Conservation (phyloP, 2,329 filamentous ascomycete genomes). For the Cordyceps farinosa region DNA sequence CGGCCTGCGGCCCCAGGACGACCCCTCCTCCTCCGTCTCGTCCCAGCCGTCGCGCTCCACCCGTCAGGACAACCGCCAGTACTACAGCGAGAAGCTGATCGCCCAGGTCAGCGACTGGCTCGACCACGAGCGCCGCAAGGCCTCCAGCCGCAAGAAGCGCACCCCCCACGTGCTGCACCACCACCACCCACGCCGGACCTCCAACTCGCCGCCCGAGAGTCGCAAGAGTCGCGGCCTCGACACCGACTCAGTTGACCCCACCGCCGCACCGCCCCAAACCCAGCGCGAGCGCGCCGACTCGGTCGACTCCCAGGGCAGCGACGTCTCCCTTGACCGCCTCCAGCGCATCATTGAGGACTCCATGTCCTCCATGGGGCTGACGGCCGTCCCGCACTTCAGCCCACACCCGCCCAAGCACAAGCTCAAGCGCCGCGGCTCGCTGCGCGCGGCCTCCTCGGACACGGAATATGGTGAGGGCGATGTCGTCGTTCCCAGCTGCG, state of each 20-base stretch:
- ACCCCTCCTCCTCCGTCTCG: constrained; percentile 20
- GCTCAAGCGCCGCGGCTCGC: constrained; percentile 37
- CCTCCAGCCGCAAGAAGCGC: constrained; percentile 47
- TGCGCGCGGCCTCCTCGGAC: constrained; percentile 65
- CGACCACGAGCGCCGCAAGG: constrained; percentile 68
- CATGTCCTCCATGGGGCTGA: constrained; percentile 52
- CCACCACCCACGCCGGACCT: constrained; percentile 38
- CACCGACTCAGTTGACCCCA: constrained; percentile 20
- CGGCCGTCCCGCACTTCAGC: constrained; percentile 40
- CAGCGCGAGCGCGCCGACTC: constrained; percentile 47
- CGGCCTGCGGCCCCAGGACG: constrained; percentile 28
- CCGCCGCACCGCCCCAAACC: constrained; percentile 15
- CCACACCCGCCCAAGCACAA: constrained; percentile 43
- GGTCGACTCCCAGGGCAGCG: constrained; percentile 62
- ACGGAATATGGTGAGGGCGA: constrained; percentile 84
- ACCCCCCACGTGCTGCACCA: constrained; percentile 29
- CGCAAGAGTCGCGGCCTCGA: background rate
- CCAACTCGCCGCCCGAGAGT: constrained; percentile 33
- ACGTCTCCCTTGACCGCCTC: constrained; percentile 70
- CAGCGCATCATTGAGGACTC: constrained; percentile 75
- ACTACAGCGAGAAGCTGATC: constrained; percentile 56
- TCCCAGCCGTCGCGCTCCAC: constrained; percentile 21
- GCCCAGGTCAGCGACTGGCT: constrained; percentile 81
- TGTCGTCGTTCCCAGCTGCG: constrained; percentile 76
- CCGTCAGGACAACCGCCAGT: constrained; percentile 33